Base-by-base conservation (phyloP, 148 eudicot genomes). In the Nepenthes mirabilis region DNA sequence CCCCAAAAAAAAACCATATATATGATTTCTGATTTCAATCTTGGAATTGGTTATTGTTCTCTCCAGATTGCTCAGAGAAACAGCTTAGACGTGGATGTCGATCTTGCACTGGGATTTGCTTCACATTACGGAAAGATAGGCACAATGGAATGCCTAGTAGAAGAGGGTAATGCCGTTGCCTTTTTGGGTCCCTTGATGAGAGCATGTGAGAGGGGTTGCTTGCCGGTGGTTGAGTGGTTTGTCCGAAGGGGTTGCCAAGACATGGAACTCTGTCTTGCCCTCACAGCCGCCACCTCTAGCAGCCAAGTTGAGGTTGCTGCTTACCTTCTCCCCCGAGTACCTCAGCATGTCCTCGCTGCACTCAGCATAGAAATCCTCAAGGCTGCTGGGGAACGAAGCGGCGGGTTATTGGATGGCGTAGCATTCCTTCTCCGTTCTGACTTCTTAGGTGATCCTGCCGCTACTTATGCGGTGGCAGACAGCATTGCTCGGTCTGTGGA, bases 201-300 rank as follows among this genome's bases (percentile, higher is more conserved):
- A 60, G 99, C 99, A 3, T 85, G 96, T 0, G 99, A 93, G 74
- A 69, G 99, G 64, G 99, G 99, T 14, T 82, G 87, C 75, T 66
- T 86, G 75, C 83, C 75, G 11, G 97, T 93, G 2, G 99, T 89
- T 43, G 78, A 89, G 48, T 93, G 99, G 99, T 93, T 93, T 67
- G 99, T 93, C 2, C 70, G 74, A 47, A 62, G 96, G 55, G 95
- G 97, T 52, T 93, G 99, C 78, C 83, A 95, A 43, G 96, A 93
- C 79, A 93, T 93, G 99, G 99, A 93, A 58, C 86, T 93, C 0
- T 93, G 99, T 64, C 96, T 93, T 13, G 99, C 99, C 59, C 90
- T 93, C 1, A 93, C 99, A 0, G 96, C 99, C 3, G 99, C 99
- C 63, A 93, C 99, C 9, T 93, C 99, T 13, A 79, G 87, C 72